Base-by-base conservation (phyloP, 2,329 filamentous ascomycete genomes). In the Gnomoniopsis sp. region DNA sequence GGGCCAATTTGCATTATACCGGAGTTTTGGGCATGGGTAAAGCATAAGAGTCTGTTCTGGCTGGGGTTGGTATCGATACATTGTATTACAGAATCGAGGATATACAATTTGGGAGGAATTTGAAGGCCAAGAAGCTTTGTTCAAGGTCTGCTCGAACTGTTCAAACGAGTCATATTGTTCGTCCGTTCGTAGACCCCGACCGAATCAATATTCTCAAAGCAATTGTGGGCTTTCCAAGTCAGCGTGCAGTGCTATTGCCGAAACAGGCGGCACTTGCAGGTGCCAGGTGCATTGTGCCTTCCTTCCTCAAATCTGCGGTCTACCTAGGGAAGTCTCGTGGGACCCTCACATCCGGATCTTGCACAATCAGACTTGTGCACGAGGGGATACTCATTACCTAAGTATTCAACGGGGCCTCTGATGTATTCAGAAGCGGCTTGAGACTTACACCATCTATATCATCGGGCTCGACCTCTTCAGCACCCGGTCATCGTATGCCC, bases 21-120 rank as follows among this genome's bases (percentile, higher is more conserved):
- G 49, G 55, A 33, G 44, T 61, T n/a, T 33, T 19, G 60, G 7
- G 62, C 58, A 17, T 64, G 55, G n/a, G 55, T 56, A 53, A 63
- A 52, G 19, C 50, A 19, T 17, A 8, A 17, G 19, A 7, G n/a
- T 41, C 15, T 44, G 43, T 2, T 44, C 44, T 23, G 19, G 44
- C 23, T 3, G 23, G 44, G 3, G 23, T 47, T 12, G 44, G 12
- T n/a, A 6, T 3, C 14, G 44, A 47, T 15, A 14, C 44, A 23
- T 14, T 47, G 21, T 47, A 26, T 3, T 11, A 44, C 19, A n/a
- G n/a, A 21, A 44, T 19, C 8, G n/a, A 44, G 19, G n/a, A 19
- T 17, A 10, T 3, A 17, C 41, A 44, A n/a, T 17, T 17, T 44
- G 3, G 3, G n/a, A 21, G n/a, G n/a, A 44, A 19, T 6, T 21